Conservation (phyloP, 345 rosid species). For the Salix purpurea region DNA sequence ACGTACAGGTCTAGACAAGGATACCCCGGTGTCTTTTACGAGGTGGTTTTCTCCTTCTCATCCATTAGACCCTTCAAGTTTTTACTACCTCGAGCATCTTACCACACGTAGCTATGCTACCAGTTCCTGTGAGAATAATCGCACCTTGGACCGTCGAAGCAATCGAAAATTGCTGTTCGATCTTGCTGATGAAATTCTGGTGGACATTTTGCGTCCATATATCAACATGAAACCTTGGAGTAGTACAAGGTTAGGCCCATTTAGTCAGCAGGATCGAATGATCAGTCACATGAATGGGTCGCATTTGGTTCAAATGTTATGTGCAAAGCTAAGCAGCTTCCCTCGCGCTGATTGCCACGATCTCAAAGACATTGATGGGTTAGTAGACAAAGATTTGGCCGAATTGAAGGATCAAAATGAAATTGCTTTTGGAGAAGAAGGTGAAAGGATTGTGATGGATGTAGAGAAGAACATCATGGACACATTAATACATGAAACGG, state of each 20-base stretch:
- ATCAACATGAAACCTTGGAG: constrained; percentile 51
- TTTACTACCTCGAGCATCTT: constrained; percentile 51
- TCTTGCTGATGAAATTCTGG: constrained; percentile 59
- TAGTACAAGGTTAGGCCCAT: not conserved
- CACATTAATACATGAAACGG: constrained; percentile 45
- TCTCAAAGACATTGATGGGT: constrained; percentile 61
- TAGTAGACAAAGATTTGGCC: constrained; percentile 51
- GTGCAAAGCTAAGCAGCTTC: constrained; percentile 32
- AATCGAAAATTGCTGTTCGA: constrained; percentile 66
- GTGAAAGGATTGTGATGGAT: constrained; percentile 42
- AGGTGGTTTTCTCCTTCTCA: constrained; percentile 64
- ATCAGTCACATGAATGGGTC: constrained; percentile 30
- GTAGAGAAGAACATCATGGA: constrained; percentile 50
- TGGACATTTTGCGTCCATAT: constrained; percentile 49
- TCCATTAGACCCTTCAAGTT: constrained; percentile 66
- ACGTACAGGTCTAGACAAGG: constrained; percentile 48
- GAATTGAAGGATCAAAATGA: constrained; percentile 16
- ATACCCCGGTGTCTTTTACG: constrained; percentile 41
- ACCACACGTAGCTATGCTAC: not conserved
- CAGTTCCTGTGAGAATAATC: constrained; percentile 2
- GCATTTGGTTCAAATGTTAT: constrained; percentile 33
- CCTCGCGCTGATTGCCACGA: constrained; percentile 52
- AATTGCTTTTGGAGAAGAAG: constrained; percentile 45
- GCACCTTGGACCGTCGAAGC: constrained; percentile 37
- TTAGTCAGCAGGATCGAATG: not conserved